phyloP scores from a whole-genome alignment of 129 eudicot genomes.

The Tagetes patula region DNA sequence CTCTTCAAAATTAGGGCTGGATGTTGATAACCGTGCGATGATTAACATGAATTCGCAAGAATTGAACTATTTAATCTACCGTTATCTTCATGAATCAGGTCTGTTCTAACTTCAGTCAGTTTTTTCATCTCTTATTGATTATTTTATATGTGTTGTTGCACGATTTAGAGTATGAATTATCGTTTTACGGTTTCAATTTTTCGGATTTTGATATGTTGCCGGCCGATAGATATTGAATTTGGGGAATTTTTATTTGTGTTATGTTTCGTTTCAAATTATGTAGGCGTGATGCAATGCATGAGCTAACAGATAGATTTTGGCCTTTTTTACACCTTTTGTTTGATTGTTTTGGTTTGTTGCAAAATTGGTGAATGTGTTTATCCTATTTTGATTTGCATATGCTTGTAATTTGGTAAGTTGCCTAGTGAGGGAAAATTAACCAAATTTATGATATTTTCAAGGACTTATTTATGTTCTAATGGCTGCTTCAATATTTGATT shows the following conservation, averaged over 20 bases:
- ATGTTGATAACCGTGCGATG: constrained; percentile 30
- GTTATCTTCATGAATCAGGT: constrained; percentile 96
- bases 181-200: not conserved
- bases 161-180: not conserved
- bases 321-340: not conserved
- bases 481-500: not conserved
- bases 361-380: not conserved
- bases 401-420: not conserved
- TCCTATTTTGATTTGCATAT: not conserved
- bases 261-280: not conserved
- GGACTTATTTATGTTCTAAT: not conserved
- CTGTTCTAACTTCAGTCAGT: not conserved
- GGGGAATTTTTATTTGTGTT: not conserved
- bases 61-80: constrained; percentile 77
- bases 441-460: not conserved
- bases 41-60: constrained; percentile 51
- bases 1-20: constrained; percentile 21
- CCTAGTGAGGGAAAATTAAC: constrained; percentile 5
- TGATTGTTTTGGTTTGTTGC: not conserved
- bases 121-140: not conserved
- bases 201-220: not conserved
- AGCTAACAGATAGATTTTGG: constrained; percentile 39
- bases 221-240: not conserved
- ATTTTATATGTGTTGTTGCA: not conserved
- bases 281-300: not conserved